phyloP scores from a whole-genome alignment of 2,329 filamentous ascomycete species.

The Coniochaeta ligniaria region DNA sequence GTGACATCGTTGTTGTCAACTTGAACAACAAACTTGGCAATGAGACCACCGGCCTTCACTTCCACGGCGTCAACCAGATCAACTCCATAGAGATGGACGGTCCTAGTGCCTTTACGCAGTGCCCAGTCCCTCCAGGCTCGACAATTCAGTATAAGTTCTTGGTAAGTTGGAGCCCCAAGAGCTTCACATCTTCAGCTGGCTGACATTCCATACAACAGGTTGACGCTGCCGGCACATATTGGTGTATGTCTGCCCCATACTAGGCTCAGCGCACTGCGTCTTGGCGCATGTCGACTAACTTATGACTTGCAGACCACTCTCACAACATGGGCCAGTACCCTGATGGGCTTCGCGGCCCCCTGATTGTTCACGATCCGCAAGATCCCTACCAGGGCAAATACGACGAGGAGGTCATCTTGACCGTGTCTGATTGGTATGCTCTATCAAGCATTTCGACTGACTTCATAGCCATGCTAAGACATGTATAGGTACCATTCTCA shows the following conservation, averaged over 20 bases:
- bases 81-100: conserved; percentile 53
- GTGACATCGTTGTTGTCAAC: conserved; percentile 42
- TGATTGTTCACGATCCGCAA: conserved; percentile 53
- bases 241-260: conserved; percentile 27
- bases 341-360: conserved; percentile 55
- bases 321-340: conserved; percentile 59
- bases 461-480: neutral
- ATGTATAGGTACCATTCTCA: conserved; percentile 32
- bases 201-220: conserved; percentile 17
- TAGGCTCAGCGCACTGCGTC: conserved; percentile 5
- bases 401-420: conserved; percentile 53
- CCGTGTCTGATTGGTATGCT: conserved; percentile 34
- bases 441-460: neutral
- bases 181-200: neutral
- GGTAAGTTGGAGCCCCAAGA: conserved; percentile 19
- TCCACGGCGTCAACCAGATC: conserved; percentile 52
- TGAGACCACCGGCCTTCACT: conserved; percentile 44
- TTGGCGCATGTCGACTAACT: neutral
- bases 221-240: conserved; percentile 36
- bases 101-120: conserved; percentile 45
- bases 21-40: conserved; percentile 44
- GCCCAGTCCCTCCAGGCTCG: conserved; percentile 42
- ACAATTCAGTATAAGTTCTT: conserved; percentile 45
- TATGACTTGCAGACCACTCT: conserved; percentile 43
- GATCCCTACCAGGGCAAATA: conserved; percentile 45